Evolutionary conservation across 768 basidiomycete genomes (phyloP).

Genomic region (Podaxis sp.): DNA sequence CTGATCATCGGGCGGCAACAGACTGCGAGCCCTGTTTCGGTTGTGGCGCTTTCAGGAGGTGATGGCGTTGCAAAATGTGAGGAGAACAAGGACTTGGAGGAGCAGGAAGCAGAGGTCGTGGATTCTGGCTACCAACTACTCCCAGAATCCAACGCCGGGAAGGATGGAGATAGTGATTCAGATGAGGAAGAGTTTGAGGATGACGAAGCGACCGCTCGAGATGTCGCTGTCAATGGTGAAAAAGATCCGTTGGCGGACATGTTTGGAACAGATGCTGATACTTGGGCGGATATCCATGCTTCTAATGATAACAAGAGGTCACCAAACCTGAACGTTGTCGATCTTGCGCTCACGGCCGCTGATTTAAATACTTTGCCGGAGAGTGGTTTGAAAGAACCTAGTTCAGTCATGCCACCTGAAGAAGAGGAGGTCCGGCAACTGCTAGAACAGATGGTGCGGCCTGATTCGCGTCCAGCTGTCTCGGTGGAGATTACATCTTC

Average conservation of each 20-base stretch:
- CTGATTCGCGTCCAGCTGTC: slow-evolving; percentile 30
- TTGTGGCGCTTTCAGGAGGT: slow-evolving; percentile 14
- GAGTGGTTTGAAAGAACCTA: slow-evolving; percentile 19
- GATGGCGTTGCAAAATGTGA: background rate
- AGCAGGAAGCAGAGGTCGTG: slow-evolving; percentile 15
- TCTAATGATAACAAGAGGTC: slow-evolving; percentile 23
- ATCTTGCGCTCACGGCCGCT: slow-evolving; percentile 47
- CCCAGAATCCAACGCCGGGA: slow-evolving; percentile 22
- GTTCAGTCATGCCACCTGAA: slow-evolving; percentile 26
- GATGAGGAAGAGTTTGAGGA: slow-evolving; percentile 28
- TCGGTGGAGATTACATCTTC: background rate
- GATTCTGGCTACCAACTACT: slow-evolving; percentile 30
- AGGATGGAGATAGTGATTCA: slow-evolving; percentile 29
- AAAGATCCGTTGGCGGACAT: slow-evolving; percentile 56
- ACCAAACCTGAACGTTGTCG: slow-evolving; percentile 44
- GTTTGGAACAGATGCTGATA: slow-evolving; percentile 63
- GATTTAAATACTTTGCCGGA: slow-evolving; percentile 27
- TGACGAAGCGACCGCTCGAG: slow-evolving; percentile 36
- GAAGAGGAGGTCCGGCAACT: slow-evolving; percentile 38
- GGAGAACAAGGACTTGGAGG: slow-evolving; percentile 12
- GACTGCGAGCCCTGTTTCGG: slow-evolving; percentile 31
- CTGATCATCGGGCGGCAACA: slow-evolving; percentile 50
- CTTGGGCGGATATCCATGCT: slow-evolving; percentile 52
- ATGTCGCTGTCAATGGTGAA: slow-evolving; percentile 24
- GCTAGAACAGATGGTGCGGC: slow-evolving; percentile 35